Conservation (phyloP, 805 yeast species). For the Jamesozyma lodderae region DNA sequence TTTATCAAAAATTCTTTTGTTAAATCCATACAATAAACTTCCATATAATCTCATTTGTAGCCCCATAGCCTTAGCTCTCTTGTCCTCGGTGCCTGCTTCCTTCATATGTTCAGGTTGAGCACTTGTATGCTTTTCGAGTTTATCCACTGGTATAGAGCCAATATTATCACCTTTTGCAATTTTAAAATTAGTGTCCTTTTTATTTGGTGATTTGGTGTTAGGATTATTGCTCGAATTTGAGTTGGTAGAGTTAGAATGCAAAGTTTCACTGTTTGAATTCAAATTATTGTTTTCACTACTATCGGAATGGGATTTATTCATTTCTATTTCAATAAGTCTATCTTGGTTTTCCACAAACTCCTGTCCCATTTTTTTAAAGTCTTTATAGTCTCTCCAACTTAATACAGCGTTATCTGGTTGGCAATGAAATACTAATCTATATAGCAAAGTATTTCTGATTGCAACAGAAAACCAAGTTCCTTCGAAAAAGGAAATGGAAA, state of each 20-base stretch:
- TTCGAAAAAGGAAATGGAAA: slow-evolving; percentile 70
- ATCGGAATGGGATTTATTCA: background rate
- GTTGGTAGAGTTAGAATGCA: background rate
- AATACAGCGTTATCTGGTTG: slow-evolving; percentile 93
- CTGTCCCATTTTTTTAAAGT: slow-evolving; percentile 46
- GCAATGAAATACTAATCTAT: slow-evolving; percentile 76
- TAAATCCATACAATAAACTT: slow-evolving; percentile 25
- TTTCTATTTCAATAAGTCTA: slow-evolving; percentile 25
- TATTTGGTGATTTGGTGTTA: too few species aligned
- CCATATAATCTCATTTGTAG: slow-evolving; percentile 26
- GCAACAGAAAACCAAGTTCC: slow-evolving; percentile 83
- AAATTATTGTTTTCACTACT: background rate
- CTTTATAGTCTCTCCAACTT: slow-evolving; percentile 85
- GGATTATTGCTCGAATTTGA: background rate
- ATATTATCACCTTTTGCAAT: background rate
- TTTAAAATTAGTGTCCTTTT: too few species aligned
- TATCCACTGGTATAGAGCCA: background rate
- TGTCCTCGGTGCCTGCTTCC: slow-evolving; percentile 3
- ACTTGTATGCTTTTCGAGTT: background rate
- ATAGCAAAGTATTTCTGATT: slow-evolving; percentile 70
- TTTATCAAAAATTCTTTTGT: slow-evolving; percentile 53
- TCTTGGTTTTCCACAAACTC: slow-evolving; percentile 40
- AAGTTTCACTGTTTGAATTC: slow-evolving; percentile 1
- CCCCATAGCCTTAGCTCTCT: slow-evolving; percentile 14
- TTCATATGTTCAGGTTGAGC: background rate